Evolutionary conservation across 306 rosid genomes (phyloP), one percentile per base, ranked within the genome.

Genomic region (Bauhinia variegata): DNA sequence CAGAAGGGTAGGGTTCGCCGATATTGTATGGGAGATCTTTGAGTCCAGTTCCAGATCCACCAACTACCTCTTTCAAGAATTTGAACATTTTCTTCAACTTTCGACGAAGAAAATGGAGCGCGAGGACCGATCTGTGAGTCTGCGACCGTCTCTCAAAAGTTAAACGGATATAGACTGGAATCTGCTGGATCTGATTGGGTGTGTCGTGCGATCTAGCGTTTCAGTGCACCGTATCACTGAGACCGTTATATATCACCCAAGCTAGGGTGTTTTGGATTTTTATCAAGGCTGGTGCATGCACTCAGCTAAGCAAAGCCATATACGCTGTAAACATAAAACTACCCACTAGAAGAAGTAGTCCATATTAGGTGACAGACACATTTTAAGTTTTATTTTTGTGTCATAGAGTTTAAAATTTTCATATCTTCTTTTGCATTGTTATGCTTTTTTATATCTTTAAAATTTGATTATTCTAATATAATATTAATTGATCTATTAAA

Each of bases 11-110:
- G 34, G 99, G 88, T 15, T 93, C 97, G 57, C 90, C 96, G 67
- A 90, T 82, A 58, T 75, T 86, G 87, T 89, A 93, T 8, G 98
- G 98, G 49, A 93, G 97, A 93, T 93, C 98, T 58, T 82, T 93
- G 67, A 79, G 75, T 37, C 96, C 97, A 4, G 85, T 56, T 37
- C 97, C 96, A 63, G 98, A 93, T 89, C 97, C 98, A 74, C 90
- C 95, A 73, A 89, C 98, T 33, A 90, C 98, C 48, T 95, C 96
- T 68, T 88, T 93, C 7, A 46, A n/a, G 51, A 46, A n/a, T 46
- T 14, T 46, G 18, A 46, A 83, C 98, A 87, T 74, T 58, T 52
- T 60, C 69, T 51, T 23, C 34, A 36, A 14, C 34, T 41, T n/a
- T 53, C 16, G 55, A 7, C 51, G 54, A 16, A 8, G 15, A 23